Evolutionary conservation across 768 basidiomycete genomes (phyloP).

Genomic region (Multifurca ochricompacta): DNA sequence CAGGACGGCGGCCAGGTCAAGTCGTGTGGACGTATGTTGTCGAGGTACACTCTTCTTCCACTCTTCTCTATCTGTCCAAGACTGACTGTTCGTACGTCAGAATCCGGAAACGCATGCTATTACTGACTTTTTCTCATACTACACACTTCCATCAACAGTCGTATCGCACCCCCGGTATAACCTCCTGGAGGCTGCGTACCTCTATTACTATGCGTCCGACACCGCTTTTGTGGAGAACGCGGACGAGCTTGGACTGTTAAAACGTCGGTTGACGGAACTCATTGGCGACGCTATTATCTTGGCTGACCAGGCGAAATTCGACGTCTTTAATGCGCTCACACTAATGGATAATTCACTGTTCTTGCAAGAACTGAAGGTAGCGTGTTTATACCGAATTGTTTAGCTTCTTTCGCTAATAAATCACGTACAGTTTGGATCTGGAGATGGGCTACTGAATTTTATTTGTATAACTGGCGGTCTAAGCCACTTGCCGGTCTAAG

Average conservation of each 20-base stretch:
- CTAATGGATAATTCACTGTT: slow-evolving; percentile 89
- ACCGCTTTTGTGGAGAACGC: slow-evolving; percentile 54
- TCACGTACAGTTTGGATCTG: slow-evolving; percentile 70
- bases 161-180: slow-evolving; percentile 68
- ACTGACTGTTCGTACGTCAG: slow-evolving; percentile 35
- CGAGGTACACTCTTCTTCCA: slow-evolving; percentile 48
- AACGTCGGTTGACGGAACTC: slow-evolving; percentile 61
- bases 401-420: slow-evolving; percentile 11
- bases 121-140: slow-evolving; percentile 97
- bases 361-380: slow-evolving; percentile 73
- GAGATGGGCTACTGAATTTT: slow-evolving; percentile 90
- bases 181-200: slow-evolving; percentile 84
- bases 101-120: slow-evolving; percentile 74
- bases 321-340: slow-evolving; percentile 94
- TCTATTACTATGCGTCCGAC: slow-evolving; percentile 91
- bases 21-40: slow-evolving; percentile 97
- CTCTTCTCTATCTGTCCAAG: not conserved
- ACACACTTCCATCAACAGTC: slow-evolving; percentile 90
- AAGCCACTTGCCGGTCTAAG: slow-evolving; percentile 65
- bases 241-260: slow-evolving; percentile 55
- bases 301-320: slow-evolving; percentile 81
- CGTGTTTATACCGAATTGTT: slow-evolving; percentile 26
- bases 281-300: slow-evolving; percentile 74
- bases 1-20: slow-evolving; percentile 59
- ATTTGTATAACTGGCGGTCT: slow-evolving; percentile 94